Evolutionary conservation across 2,329 filamentous ascomycete species (phyloP).

Genomic region (Dactylonectria estremocensis): DNA sequence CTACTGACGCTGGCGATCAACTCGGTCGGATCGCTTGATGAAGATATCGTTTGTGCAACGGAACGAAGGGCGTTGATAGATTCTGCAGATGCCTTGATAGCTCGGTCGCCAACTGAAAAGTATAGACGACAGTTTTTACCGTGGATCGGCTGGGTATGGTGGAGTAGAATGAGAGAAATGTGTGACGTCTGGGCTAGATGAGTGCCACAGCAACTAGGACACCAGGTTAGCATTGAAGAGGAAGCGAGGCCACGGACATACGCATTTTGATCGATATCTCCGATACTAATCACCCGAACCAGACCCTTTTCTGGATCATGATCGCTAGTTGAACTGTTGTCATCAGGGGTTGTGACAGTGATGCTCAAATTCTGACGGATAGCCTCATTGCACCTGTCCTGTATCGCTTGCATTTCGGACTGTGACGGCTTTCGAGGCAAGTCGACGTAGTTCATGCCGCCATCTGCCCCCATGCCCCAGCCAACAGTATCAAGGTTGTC

Average conservation of each 20-base stretch:
- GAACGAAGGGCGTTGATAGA: slow-evolving; percentile 44
- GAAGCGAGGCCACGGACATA: slow-evolving; percentile 8
- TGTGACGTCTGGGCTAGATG: slow-evolving; percentile 52
- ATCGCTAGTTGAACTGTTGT: slow-evolving; percentile 47
- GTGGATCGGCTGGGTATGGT: slow-evolving; percentile 48
- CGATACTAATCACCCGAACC: slow-evolving; percentile 49
- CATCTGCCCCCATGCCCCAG: slow-evolving; percentile 51
- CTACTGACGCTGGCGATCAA: slow-evolving; percentile 35
- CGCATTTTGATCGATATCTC: slow-evolving; percentile 51
- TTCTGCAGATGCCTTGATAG: slow-evolving; percentile 41
- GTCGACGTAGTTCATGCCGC: slow-evolving; percentile 51
- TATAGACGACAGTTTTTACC: slow-evolving; percentile 52
- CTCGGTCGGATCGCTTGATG: slow-evolving; percentile 40
- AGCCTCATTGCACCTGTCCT: slow-evolving; percentile 44
- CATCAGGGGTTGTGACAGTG: slow-evolving; percentile 44
- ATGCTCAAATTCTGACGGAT: slow-evolving; percentile 47
- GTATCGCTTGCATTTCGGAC: slow-evolving; percentile 45
- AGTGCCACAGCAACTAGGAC: slow-evolving; percentile 49
- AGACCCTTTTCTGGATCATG: slow-evolving; percentile 50
- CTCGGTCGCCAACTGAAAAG: slow-evolving; percentile 49
- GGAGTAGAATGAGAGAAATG: slow-evolving; percentile 49
- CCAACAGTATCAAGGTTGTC: slow-evolving; percentile 47
- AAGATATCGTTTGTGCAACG: slow-evolving; percentile 47
- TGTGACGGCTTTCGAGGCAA: slow-evolving; percentile 46
- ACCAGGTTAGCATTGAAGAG: neutral